Conservation (phyloP, 352 stramenopile species). For the Phytophthora uliginosa region DNA sequence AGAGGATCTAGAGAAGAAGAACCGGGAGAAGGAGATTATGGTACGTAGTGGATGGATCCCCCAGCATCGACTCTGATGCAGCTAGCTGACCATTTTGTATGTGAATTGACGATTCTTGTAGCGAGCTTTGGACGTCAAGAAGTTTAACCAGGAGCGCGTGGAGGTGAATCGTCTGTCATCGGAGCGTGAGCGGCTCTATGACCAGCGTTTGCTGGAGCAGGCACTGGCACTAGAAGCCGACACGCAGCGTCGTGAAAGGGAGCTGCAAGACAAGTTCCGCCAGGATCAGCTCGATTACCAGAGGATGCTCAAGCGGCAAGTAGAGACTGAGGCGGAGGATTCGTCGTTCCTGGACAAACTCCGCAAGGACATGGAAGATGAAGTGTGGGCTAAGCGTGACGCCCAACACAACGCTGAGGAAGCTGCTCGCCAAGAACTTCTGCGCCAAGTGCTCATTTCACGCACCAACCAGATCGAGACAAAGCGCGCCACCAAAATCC, state of each 20-base stretch:
- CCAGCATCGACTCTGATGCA: not conserved
- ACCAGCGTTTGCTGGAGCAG: slow-evolving; percentile 65
- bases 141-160: slow-evolving; percentile 77
- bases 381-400: slow-evolving; percentile 83
- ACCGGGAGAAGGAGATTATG: slow-evolving; percentile 64
- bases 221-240: slow-evolving; percentile 73
- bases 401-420: slow-evolving; percentile 79
- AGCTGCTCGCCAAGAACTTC: slow-evolving; percentile 72
- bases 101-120: slow-evolving; percentile 9
- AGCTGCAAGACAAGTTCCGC: slow-evolving; percentile 73
- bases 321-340: slow-evolving; percentile 80
- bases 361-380: slow-evolving; percentile 83
- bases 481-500: slow-evolving; percentile 49
- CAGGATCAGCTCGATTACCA: slow-evolving; percentile 85
- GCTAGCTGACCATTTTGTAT: not conserved
- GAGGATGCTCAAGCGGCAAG: slow-evolving; percentile 76
- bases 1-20: slow-evolving; percentile 64
- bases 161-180: slow-evolving; percentile 50
- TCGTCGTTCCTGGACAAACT: slow-evolving; percentile 74
- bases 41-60: slow-evolving; percentile 22
- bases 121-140: slow-evolving; percentile 78
- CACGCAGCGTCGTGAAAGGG: slow-evolving; percentile 60
- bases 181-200: slow-evolving; percentile 76
- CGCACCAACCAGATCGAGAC: slow-evolving; percentile 60
- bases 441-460: slow-evolving; percentile 77